Conservation (phyloP, 306 rosid species). For the Vigna mungo region DNA sequence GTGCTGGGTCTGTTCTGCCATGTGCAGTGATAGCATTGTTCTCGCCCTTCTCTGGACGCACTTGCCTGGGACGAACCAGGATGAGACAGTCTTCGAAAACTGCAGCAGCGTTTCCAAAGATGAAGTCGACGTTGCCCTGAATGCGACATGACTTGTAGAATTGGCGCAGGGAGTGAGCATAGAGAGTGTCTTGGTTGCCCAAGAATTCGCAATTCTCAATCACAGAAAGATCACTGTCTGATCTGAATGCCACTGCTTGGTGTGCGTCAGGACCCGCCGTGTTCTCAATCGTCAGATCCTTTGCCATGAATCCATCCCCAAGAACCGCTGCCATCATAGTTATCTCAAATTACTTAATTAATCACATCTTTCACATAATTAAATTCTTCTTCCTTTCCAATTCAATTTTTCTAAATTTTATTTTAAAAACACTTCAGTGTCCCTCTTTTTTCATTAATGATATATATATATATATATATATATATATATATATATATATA, state of each 20-base stretch:
- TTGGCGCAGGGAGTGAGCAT: constrained; percentile 86
- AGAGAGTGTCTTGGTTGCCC: constrained; percentile 92
- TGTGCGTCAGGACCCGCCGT: constrained; percentile 89
- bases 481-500: too few relatives aligned
- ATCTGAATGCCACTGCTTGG: constrained; percentile 95
- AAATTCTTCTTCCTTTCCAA: neutral
- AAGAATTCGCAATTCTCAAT: constrained; percentile 74
- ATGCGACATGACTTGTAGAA: constrained; percentile 81
- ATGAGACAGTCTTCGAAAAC: constrained; percentile 71
- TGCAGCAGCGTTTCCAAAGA: constrained; percentile 86
- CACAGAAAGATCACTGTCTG: constrained; percentile 75
- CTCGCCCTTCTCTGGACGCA: constrained; percentile 67
- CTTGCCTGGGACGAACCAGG: constrained; percentile 64
- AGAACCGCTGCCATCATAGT: constrained; percentile 58
- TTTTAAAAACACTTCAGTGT: too few relatives aligned
- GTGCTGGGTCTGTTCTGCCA: constrained; percentile 86
- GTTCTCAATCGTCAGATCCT: constrained; percentile 72
- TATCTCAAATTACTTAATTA: neutral
- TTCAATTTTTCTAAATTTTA: too few relatives aligned
- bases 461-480: too few relatives aligned
- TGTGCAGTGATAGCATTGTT: constrained; percentile 79
- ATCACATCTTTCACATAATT: neutral
- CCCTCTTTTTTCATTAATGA: too few relatives aligned
- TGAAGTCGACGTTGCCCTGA: constrained; percentile 83
- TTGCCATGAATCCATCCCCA: constrained; percentile 98